Evolutionary conservation across 495 filamentous ascomycete species (phyloP), one percentile per base, ranked within the genome.

Genomic region (Neurospora terricola): DNA sequence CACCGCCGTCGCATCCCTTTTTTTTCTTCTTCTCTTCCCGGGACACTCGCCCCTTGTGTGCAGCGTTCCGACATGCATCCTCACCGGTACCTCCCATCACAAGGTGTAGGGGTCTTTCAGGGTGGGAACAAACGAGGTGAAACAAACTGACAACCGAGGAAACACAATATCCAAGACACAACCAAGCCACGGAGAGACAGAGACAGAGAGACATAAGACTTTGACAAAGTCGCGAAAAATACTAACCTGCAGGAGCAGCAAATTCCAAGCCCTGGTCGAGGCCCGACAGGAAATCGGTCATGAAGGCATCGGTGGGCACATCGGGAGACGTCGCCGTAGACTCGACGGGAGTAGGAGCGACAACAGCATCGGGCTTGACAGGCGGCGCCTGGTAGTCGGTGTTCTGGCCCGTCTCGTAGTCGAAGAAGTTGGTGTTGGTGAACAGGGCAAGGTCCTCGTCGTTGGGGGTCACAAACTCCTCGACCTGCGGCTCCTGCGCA

Each of bases 391-490:
- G 82, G 76, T 81, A 83, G 73, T 83, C 77, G 45, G 80, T 81
- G 75, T 77, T 79, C 59, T 80, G 80, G 39, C 82, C 78, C 18
- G 79, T 77, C 69, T 98, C 95, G 79, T 93, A 94, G 81, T 97
- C 94, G 81, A 93, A 93, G 86, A 98, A 98, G 72, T 96, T 91
- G 69, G 93, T 89, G 82, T 98, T 97, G 73, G 94, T 96, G 87
- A 98, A 97, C 75, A 96, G 86, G 38, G 91, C 92, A 66, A 99
- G 86, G 69, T 96, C 93, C 70, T 91, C 87, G 69, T 80, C 76
- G 76, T 92, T 91, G 77, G 89, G 81, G 73, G 86, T 90, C 82
- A 89, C 87, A 59, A 81, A 81, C 39, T 92, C 89, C 73, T 90
- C 89, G 68, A 87, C 76, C 8, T 90, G 85, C 69, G 89, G 82